Base-by-base conservation (phyloP, 805 yeast species). In the Candida boidinii region DNA sequence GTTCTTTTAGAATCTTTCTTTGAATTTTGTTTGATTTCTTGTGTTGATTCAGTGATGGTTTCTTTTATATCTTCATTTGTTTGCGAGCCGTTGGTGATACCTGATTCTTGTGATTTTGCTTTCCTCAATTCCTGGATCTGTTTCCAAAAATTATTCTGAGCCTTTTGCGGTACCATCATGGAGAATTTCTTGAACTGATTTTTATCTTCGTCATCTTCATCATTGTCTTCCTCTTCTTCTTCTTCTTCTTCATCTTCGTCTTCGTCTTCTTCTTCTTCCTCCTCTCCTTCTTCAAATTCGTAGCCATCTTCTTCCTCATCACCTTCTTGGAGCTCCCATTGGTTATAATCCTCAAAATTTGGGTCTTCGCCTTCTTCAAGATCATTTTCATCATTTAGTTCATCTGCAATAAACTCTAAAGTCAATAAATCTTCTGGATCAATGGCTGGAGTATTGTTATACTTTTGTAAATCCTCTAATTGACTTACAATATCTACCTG, bases 331-430 rank as follows among this genome's bases (percentile, higher is more conserved):
- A 31, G 23, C 4, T 51, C 58, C 27, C 53, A 58, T 8, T 60
- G 62, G 8, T 59, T 66, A 16, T 59, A 62, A 12, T 58, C 56
- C 5, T 50, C 51, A 38, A 51, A 49, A 2, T 54, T 59, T 34
- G 48, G 55, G 16, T 58, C 67, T 42, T 62, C 66, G 28, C 58
- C 62, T 11, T 54, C 48, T 2, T 38, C 48, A 2, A 44, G 53
- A n/a, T 46, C 41, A 9, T 43, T 55, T 6, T 44, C 55, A 4
- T 51, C 60, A 17, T 54, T 59, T 11, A 68, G 42, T 10, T 70
- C 71, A 31, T 66, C 73, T 0, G 79, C 76, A 2, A 74, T 54
- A 17, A 75, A 31, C 38, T 76, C 81, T 12, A 76, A 49, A 34
- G 74, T 73, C 1, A 72, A 46, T 7, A 74, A 44, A 37, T 74